Base-by-base conservation (phyloP, 495 filamentous ascomycete genomes). In the Choiromyces venosus region DNA sequence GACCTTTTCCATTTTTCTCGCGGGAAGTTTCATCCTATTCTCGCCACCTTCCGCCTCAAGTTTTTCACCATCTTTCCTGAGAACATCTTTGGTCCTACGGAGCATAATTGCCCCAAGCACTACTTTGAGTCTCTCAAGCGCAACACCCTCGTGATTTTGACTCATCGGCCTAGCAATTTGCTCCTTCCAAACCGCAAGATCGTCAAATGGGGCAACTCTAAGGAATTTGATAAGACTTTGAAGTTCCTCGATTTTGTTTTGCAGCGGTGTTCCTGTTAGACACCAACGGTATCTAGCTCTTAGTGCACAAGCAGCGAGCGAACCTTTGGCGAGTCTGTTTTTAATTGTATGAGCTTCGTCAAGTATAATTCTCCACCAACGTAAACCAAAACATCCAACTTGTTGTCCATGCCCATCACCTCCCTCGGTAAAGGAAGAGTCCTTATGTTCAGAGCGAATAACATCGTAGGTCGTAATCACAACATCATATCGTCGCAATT, bases 311-410 rank as follows among this genome's bases (percentile, higher is more conserved):
- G 89, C 91, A 25, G 94, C 93, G 78, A 97, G 90, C 0, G 95
- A 95, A 14, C 90, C 90, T 83, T 99, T 99, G 21, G 95, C 93
- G 79, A 95, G 97, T 36, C 93, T 90, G 82, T 99, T 99, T 83
- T 98, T 98, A 86, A 99, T 98, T 36, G 91, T 96, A 82, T 97
- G 95, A 5, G 95, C 95, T 84, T 99, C 95, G 74, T 99, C 95
- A 21, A 98, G 87, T 68, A 99, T 94, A 73, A 97, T 88, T 29
- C 95, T 91, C 81, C 93, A 97, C 95, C 95, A 99, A 80, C 94
- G 89, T 10, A 97, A 84, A 66, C 92, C 92, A 79, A 98, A 97
- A 73, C 94, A 92, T 14, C 94, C 94, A 56, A 90, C 87, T 76
- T 72, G 66, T 9, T 76, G 73, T 5, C 73, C 77, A 39, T 38